Evolutionary conservation across 768 basidiomycete genomes (phyloP), one percentile per base, ranked within the genome.

Genomic region (Termitomyces sp.): DNA sequence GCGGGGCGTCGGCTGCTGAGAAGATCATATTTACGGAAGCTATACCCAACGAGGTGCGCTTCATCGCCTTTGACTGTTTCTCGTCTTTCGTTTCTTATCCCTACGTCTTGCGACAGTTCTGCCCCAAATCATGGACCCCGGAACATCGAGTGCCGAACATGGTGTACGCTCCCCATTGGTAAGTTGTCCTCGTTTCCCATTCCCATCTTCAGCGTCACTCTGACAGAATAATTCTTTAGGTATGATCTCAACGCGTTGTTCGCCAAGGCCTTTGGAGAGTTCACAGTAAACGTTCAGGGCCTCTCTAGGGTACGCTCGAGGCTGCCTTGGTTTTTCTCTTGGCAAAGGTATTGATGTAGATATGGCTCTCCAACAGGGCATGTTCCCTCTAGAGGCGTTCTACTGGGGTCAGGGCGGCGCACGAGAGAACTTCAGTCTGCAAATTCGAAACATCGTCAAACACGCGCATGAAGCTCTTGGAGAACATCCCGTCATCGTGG

Each of bases 191-290:
- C n/a, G n/a, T n/a, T n/a, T n/a, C n/a, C n/a, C n/a, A n/a, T n/a
- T n/a, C n/a, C n/a, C n/a, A n/a, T n/a, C n/a, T n/a, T n/a, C n/a
- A n/a, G n/a, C n/a, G n/a, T n/a, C n/a, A n/a, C n/a, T n/a, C n/a
- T n/a, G n/a, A n/a, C n/a, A n/a, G n/a, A n/a, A n/a, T n/a, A n/a
- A n/a, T n/a, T n/a, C n/a, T n/a, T n/a, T n/a, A 93, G 91, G 91
- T 98, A 99, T 62, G 96, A 98, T 67, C 80, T 99, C 7, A 87
- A 95, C 54, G 84, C 86, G 7, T 76, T 99, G 7, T 98, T 98
- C 72, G 71, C 73, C 25, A 97, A 97, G 69, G 80, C 82, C 2
- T 92, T 92, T 60, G 86, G 90, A 0, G 82, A 90, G 64, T 90
- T 98, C 70, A 86, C 85, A 0, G 90, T 93, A 42, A 96, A 98